These are phyloP conservation scores for Isatis lusitanica DNA, from an alignment of 441 rosid genomes.

Conservation along the genomic window DNA sequence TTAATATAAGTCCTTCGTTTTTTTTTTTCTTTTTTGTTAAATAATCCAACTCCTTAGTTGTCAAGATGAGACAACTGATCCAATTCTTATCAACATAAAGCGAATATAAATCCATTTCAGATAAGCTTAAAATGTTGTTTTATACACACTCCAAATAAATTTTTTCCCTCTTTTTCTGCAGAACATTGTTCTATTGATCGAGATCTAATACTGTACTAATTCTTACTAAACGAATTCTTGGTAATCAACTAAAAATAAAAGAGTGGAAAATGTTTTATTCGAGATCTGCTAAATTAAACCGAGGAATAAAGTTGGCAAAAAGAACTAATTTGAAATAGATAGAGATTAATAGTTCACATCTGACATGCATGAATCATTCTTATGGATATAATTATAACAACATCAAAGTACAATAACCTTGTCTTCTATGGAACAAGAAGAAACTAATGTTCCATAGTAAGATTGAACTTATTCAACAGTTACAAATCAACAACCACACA, in stretches of 20 bases:
- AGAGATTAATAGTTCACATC: background rate
- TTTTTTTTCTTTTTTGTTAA: background rate
- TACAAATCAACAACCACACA: constrained; percentile 23
- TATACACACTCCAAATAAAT: background rate
- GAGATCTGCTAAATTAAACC: background rate
- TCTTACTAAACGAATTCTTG: background rate
- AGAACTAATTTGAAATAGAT: background rate
- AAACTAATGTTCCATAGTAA: constrained; percentile 22
- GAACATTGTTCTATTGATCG: background rate
- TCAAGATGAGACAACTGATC: background rate
- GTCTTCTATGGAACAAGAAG: constrained; percentile 28
- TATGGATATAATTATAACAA: background rate
- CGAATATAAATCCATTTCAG: background rate
- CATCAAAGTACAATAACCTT: background rate
- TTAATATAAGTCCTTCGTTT: background rate
- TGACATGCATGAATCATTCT: background rate
- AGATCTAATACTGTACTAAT: background rate
- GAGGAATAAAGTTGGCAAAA: background rate
- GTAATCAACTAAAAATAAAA: background rate
- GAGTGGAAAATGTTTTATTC: background rate
- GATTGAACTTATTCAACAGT: constrained; percentile 24
- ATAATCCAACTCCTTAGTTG: background rate
- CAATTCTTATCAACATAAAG: constrained; percentile 14
- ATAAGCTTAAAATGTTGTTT: background rate
- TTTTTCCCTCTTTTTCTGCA: background rate